These are phyloP conservation scores for Colletotrichum abscissum DNA, from an alignment of 2,329 filamentous ascomycete species.

Conservation along the genomic window DNA sequence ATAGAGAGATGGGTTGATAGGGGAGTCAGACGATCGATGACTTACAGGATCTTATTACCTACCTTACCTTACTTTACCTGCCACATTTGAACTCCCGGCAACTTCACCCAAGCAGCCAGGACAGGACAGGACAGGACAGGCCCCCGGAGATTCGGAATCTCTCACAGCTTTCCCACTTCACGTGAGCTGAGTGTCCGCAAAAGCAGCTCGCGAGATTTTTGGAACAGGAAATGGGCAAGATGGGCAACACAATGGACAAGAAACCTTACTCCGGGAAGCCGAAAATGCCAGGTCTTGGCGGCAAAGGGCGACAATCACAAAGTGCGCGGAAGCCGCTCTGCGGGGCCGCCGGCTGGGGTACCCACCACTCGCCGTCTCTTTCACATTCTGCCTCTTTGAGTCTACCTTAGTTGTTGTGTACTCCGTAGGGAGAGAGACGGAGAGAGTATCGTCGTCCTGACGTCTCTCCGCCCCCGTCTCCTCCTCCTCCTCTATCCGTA, in stretches of 20 bases:
- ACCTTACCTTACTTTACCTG: no score
- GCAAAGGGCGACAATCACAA: slow-evolving; percentile 20
- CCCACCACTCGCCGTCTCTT: slow-evolving; percentile 1
- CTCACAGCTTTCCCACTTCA: slow-evolving; percentile 33
- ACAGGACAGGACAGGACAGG: not conserved
- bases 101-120: no score
- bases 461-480: no score
- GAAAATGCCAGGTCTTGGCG: slow-evolving; percentile 24
- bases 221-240: not conserved
- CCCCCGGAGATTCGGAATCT: not conserved
- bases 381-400: not conserved
- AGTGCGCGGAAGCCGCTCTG: slow-evolving; percentile 33
- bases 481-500: no score
- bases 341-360: slow-evolving; percentile 20
- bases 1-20: no score
- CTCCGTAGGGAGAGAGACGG: no score
- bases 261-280: slow-evolving; percentile 16
- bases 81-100: no score
- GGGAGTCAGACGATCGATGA: no score
- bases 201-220: not conserved
- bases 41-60: no score
- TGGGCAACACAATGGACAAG: not conserved
- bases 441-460: not conserved
- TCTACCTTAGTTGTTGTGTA: not conserved
- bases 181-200: not conserved